Base-by-base conservation (phyloP, 2,329 filamentous ascomycete species). In the Stromatinia cepivora region DNA sequence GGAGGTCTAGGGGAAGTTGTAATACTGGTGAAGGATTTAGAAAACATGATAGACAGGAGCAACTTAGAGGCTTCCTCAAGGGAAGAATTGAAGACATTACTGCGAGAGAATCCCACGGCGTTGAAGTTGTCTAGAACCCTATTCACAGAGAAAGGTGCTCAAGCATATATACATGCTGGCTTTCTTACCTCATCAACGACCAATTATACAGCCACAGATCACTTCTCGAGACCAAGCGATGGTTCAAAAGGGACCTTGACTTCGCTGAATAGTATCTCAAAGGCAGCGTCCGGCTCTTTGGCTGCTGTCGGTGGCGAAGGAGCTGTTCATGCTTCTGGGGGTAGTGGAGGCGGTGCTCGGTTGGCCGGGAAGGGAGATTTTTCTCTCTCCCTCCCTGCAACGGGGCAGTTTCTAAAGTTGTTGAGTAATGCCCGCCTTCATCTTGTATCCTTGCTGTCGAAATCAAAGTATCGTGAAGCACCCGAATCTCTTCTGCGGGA, bases 261-360 rank as follows among this genome's bases (percentile, higher is more conserved):
- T 34, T 88, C 87, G 4, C 82, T 93, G 13, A 85, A 88, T 50
- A 84, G 83, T 36, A 86, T 91, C 31, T 87, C 88, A 2, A 84
- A 82, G 71, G 88, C 89, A 31, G 87, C 90, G 7, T 90, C 91
- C 0, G 91, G 91, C 20, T 88, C 88, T 3, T 75, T 90, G 2
- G 89, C 83, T 9, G 90, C 91, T 1, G 87, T 93, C 0, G 91
- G 91, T 1, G 90, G 90, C 6, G 80, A 82, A n/a, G 86, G 86
- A 28, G 89, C 87, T 3, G 81, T 92, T 7, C 86, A 90, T 76
- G 84, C 84, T 62, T 86, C 84, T 3, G 90, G 90, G 22, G 90
- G 90, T 15, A 75, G 70, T 64, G 78, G 76, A 50, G 79, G 75
- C 72, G 73, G 78, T 25, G 73, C 72, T n/a, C 71, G 74, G 66